Evolutionary conservation across 768 basidiomycete genomes (phyloP), one percentile per base, ranked within the genome.

Genomic region (Lactifluus echinatus): DNA sequence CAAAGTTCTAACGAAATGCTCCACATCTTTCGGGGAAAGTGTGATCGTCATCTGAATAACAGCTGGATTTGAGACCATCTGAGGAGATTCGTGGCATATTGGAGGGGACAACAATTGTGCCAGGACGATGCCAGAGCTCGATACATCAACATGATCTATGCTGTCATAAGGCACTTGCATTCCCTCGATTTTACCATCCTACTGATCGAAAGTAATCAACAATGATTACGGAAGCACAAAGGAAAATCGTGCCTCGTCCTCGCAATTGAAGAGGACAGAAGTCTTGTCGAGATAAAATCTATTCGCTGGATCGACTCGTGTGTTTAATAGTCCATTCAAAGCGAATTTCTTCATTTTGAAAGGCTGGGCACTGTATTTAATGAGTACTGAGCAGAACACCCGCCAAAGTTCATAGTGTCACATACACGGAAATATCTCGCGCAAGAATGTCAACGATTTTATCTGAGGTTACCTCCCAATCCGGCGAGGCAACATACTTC

Each of bases 391-490:
- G 28, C 21, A 10, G 4, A 15, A 23, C 12, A 42, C 4, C 26
- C 12, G 14, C 31, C 3, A 15, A n/a, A 26, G 15, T 46, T n/a
- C 24, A 23, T 29, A 21, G 21, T 7, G 7, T 24, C 6, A 58
- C 63, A 12, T 48, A 62, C 63, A 62, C 47, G 14, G 60, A 47
- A 10, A 63, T 56, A 55, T 63, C 56, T 24, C 60, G 60, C 15
- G 60, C 60, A 15, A 63, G 54, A 28, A 63, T 62, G 42, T 63
- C 60, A 23, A 63, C 37, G 21, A 63, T 59, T 47, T 59, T 62
- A 36, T 57, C 53, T 21, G 60, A 54, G 8, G 52, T 62, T 34
- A 49, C 26, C 36, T 62, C 60, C 63, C 63, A 63, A 34, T 62
- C 53, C n/a, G 53, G 51, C 4, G 50, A 54, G 40, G 53, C 26